Conservation (phyloP, 129 eudicot species). For the Tanacetum coccineum region DNA sequence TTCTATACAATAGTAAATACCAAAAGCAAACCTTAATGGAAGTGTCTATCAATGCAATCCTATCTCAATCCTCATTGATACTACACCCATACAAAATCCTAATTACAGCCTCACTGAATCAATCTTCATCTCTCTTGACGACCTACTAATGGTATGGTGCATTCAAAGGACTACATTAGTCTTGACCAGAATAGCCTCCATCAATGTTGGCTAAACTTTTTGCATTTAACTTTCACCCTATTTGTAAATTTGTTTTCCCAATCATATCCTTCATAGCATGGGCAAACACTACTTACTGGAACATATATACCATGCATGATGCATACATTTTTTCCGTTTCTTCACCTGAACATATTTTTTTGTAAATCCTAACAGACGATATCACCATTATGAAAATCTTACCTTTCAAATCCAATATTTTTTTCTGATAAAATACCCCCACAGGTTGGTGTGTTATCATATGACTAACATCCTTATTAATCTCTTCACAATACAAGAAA, state of each 20-base stretch:
- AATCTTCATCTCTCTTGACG: background rate
- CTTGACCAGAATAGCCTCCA: slow-evolving; percentile 7
- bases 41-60: too few species aligned
- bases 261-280: background rate
- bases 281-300: background rate
- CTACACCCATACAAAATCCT: too few species aligned
- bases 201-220: too few species aligned
- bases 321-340: background rate
- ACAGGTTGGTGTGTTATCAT: background rate
- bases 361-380: background rate
- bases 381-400: background rate
- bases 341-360: background rate
- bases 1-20: too few species aligned
- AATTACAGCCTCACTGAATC: too few species aligned
- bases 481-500: background rate
- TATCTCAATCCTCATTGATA: too few species aligned
- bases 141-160: background rate
- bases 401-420: background rate
- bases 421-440: background rate
- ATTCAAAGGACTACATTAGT: background rate
- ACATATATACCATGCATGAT: background rate
- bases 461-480: slow-evolving; percentile 17
- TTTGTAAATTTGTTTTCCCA: background rate
- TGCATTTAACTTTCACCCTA: background rate
- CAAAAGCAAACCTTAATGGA: too few species aligned